Evolutionary conservation across 78 protist genomes (phyloP), one percentile per base, ranked within the genome.

Genomic region (Pigoraptor vietnamica): DNA sequence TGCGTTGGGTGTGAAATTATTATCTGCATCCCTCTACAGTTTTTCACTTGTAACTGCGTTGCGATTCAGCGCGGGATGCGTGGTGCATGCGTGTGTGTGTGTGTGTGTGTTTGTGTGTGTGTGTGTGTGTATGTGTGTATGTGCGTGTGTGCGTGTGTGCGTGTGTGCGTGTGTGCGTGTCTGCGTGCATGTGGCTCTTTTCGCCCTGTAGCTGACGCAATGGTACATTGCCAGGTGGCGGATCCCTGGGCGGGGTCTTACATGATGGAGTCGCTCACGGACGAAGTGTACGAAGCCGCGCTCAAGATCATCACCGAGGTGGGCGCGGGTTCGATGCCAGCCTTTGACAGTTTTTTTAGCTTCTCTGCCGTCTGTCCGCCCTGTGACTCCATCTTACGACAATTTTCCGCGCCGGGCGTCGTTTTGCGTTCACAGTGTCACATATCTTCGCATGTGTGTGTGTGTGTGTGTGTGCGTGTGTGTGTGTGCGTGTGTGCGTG

Each of bases 161-260:
- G 67, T 48, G 1, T 67, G 92, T 1, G 33, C 9, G 37, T 86
- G 48, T 37, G 39, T 86, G 89, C 1, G 67, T 48, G 67, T 48
- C 29, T 48, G 67, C 14, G 67, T 48, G 67, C 14, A 14, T 48
- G 67, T 48, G 67, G n/a, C n/a, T n/a, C n/a, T n/a, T n/a, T n/a
- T n/a, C n/a, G n/a, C n/a, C n/a, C n/a, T n/a, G n/a, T n/a, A n/a
- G n/a, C n/a, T n/a, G n/a, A n/a, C n/a, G n/a, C n/a, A n/a, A n/a
- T n/a, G n/a, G n/a, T n/a, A n/a, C n/a, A n/a, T n/a, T n/a, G n/a
- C n/a, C n/a, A 81, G 86, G 96, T 97, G 39, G 93, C 94, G 2
- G 99, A 98, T 39, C 99, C 99, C 39, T 97, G 96, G 97, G 99
- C 96, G 1, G 99, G 99, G 21, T 95, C 98, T 34, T 98, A 98